phyloP scores from a whole-genome alignment of 495 filamentous ascomycete genomes.

The Parachaetomium inaequale region DNA sequence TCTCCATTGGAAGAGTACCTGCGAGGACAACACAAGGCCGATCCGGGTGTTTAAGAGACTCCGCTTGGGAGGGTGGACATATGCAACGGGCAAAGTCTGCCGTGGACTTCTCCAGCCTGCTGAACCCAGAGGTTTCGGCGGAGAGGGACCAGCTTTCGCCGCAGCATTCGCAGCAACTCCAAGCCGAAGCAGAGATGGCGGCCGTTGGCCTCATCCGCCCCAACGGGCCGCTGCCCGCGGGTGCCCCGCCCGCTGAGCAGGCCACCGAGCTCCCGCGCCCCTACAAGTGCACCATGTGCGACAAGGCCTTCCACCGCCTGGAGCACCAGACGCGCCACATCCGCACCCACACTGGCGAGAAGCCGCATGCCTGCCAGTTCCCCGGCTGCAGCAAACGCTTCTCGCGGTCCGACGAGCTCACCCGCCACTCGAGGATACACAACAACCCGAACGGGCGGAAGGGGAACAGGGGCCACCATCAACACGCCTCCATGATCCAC shows the following conservation, averaged over 20 bases:
- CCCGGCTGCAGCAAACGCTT: conserved; percentile 97
- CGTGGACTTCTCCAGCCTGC: conserved; percentile 74
- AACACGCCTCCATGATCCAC: conserved; percentile 31
- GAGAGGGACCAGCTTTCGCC: conserved; percentile 25
- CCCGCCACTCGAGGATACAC: conserved; percentile 96
- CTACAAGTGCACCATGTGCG: conserved; percentile 97
- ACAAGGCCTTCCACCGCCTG: conserved; percentile 97
- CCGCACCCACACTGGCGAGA: conserved; percentile 96
- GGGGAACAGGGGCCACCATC: conserved; percentile 75
- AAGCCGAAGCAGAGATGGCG: conserved; percentile 56
- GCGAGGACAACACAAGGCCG: not conserved
- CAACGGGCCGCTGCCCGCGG: conserved; percentile 61
- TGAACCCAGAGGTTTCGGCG: conserved; percentile 55
- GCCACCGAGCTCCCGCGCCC: conserved; percentile 79
- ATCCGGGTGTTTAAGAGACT: conserved; percentile 15
- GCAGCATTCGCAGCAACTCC: conserved; percentile 30
- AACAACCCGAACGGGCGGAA: conserved; percentile 96
- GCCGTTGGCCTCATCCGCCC: conserved; percentile 66
- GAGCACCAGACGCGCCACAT: conserved; percentile 99
- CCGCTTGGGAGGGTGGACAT: conserved; percentile 45
- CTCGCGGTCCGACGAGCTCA: conserved; percentile 94
- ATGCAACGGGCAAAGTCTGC: conserved; percentile 71
- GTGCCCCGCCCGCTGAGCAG: conserved; percentile 47
- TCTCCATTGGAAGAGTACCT: conserved; percentile 17
- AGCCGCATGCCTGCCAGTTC: conserved; percentile 92